Evolutionary conservation across 306 rosid genomes (phyloP).

Genomic region (Cajanus cajan): DNA sequence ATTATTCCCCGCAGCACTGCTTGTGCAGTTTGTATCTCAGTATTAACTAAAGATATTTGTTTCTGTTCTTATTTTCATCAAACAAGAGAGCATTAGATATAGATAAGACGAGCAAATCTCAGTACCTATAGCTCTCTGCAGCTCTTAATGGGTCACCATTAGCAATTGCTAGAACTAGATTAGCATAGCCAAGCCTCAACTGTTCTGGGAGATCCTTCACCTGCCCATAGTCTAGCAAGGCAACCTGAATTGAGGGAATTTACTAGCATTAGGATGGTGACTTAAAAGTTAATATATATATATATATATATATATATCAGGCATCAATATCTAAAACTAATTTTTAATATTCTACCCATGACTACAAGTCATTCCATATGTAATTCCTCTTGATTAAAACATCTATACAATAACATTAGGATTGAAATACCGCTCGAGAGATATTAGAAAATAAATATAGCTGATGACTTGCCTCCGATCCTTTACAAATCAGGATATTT

Average conservation of each 20-base stretch:
- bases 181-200: conserved; percentile 93
- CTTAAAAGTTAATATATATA: neutral
- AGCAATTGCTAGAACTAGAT: conserved; percentile 84
- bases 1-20: neutral
- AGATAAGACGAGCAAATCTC: neutral
- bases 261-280: conserved; percentile 21
- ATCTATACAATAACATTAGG: conserved; percentile 1
- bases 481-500: conserved; percentile 86
- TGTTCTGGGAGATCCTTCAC: conserved; percentile 95
- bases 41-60: neutral
- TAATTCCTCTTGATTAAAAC: conserved; percentile 7
- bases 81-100: conserved; percentile 14
- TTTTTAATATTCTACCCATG: conserved; percentile 14
- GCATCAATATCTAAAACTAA: conserved; percentile 22
- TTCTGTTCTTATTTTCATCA: conserved; percentile 23
- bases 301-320: too few species aligned
- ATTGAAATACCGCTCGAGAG: conserved; percentile 1
- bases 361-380: neutral
- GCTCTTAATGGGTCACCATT: conserved; percentile 69
- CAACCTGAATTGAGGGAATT: conserved; percentile 63
- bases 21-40: neutral
- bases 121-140: conserved; percentile 80
- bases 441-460: conserved; percentile 5
- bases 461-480: conserved; percentile 83
- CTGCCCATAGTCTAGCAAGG: conserved; percentile 94